Evolutionary conservation across 2,329 filamentous ascomycete species (phyloP).

Genomic region (Aspergillus sp.): DNA sequence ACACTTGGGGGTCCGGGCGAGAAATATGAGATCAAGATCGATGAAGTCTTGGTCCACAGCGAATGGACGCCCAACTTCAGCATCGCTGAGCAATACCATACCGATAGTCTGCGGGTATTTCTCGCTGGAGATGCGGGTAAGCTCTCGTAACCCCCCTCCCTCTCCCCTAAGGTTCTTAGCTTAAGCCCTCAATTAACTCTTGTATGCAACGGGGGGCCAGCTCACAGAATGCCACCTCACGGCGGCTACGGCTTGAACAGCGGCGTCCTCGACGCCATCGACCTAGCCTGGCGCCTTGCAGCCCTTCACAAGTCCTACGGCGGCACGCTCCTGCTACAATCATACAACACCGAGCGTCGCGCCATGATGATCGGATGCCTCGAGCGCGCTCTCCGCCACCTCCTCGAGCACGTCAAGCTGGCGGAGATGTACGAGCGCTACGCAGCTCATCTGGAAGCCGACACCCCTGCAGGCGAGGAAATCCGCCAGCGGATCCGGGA

Average conservation of each 20-base stretch:
- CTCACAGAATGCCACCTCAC: slow-evolving; percentile 27
- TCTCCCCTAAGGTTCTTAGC: too few relatives aligned
- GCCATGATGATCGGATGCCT: slow-evolving; percentile 20
- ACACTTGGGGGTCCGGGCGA: slow-evolving; percentile 13
- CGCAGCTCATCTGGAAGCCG: not conserved
- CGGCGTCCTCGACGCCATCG: slow-evolving; percentile 28
- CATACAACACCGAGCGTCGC: slow-evolving; percentile 23
- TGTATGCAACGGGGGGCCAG: slow-evolving; percentile 7
- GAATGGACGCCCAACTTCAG: slow-evolving; percentile 22
- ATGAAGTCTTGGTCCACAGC: slow-evolving; percentile 26
- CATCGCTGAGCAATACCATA: slow-evolving; percentile 19
- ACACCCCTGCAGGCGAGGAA: not conserved
- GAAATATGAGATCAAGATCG: slow-evolving; percentile 20
- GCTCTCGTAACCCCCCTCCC: not conserved
- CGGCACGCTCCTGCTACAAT: slow-evolving; percentile 13
- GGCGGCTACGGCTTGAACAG: slow-evolving; percentile 35
- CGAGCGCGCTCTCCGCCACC: slow-evolving; percentile 13
- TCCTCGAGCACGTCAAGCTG: slow-evolving; percentile 6
- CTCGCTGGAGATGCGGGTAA: slow-evolving; percentile 22
- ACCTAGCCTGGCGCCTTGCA: slow-evolving; percentile 30
- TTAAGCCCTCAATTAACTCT: not conserved
- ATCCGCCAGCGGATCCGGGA: not conserved
- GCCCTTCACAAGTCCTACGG: slow-evolving; percentile 20
- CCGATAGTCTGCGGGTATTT: slow-evolving; percentile 14
- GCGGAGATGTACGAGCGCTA: not conserved